Base-by-base conservation (phyloP, 768 basidiomycete species). In the Naganishia vaughanmartiniae region DNA sequence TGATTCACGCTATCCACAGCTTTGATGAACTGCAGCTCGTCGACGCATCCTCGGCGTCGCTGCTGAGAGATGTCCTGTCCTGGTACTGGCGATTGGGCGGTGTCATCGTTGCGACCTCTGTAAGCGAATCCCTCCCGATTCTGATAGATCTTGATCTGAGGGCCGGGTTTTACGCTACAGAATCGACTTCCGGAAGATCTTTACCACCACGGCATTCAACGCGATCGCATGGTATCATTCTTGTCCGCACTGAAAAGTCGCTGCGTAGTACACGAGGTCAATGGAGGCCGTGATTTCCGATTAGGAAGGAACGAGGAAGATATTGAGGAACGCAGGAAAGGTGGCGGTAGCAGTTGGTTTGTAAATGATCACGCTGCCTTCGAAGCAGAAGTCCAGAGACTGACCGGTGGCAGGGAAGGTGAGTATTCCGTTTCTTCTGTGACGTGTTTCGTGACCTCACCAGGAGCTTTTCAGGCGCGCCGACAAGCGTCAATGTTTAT, bases 31-130 rank as follows among this genome's bases (percentile, higher is more conserved):
- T 88, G 2, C 87, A 87, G 75, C 83, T 87, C 6, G 84, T 87
- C 7, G 87, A 87, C 75, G 85, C 87, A 0, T 87, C 87, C 0
- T 86, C 86, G 36, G 86, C 87, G 0, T 76, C 80, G 0, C 67
- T 82, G 4, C 72, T 82, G 7, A 74, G 80, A 33, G 81, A 82
- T 70, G 86, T 88, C 6, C 77, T 87, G 19, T 84, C 85, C 15
- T 88, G 86, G 86, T 88, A 85, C 74, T 87, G 86, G 87, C 82
- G 87, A 6, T 83, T 89, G 77, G 87, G 86, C 21, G 86, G 87
- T 1, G 85, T 88, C 9, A 82, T 88, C 11, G 75, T 83, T 12
- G 80, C 80, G 6, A 83, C 81, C 30, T 81, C 79, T 56, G 80
- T 77, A 34, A 58, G 76, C 70, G 24, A 19, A 1, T 17, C 30